Conservation (phyloP, 2,329 filamentous ascomycete genomes). For the Bimuria novae-zelandiae region DNA sequence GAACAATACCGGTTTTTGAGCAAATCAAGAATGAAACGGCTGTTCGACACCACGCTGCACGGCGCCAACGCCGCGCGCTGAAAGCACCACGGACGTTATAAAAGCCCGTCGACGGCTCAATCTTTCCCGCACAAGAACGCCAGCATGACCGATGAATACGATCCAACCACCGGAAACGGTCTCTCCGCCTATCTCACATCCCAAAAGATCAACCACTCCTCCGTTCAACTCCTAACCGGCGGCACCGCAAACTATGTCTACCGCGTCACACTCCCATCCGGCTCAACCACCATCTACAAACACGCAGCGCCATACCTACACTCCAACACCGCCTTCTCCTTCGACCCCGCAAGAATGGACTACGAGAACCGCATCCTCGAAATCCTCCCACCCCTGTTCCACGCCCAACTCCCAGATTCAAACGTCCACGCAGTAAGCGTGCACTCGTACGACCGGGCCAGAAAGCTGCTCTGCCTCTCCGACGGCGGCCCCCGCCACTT, state of each 20-base stretch:
- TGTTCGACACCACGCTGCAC: not conserved
- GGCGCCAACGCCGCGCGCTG: not conserved
- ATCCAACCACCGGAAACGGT: constrained; percentile 27
- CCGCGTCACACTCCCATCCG: constrained; percentile 24
- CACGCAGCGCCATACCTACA: constrained; percentile 41
- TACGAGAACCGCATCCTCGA: constrained; percentile 38
- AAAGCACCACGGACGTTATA: not conserved
- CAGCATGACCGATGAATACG: constrained; percentile 11
- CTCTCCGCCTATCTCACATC: constrained; percentile 27
- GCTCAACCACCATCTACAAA: constrained; percentile 36
- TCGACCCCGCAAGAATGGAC: constrained; percentile 39
- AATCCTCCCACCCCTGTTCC: constrained; percentile 19
- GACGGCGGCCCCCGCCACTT: constrained; percentile 38
- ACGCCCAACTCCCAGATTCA: constrained; percentile 1
- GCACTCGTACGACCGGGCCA: constrained; percentile 28
- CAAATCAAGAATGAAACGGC: not conserved
- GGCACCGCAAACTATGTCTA: constrained; percentile 46
- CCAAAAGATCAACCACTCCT: constrained; percentile 3
- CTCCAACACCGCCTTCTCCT: constrained; percentile 26
- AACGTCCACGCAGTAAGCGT: constrained; percentile 25
- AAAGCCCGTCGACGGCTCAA: not conserved
- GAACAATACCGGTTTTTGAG: not conserved
- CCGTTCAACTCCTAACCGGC: constrained; percentile 31
- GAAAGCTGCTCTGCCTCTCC: constrained; percentile 36
- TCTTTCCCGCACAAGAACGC: not conserved